phyloP scores from a whole-genome alignment of 805 yeast genomes.

The Spencermartinsiella europaea region DNA sequence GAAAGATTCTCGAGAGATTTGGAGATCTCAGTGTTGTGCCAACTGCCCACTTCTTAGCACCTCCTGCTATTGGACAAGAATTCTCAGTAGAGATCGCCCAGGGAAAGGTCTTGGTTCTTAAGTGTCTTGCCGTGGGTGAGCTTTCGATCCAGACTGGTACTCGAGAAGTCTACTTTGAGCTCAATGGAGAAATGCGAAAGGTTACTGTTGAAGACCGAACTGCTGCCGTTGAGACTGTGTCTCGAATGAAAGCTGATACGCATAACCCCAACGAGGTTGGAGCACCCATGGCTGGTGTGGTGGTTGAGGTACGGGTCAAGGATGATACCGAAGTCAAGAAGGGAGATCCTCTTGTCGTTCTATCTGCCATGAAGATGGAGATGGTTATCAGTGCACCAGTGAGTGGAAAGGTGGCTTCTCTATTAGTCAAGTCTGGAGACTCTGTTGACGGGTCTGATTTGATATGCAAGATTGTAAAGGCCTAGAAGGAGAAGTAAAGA shows the following conservation, averaged over 20 bases:
- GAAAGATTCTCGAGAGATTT: conserved; percentile 63
- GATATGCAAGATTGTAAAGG: conserved; percentile 54
- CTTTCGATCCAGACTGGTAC: conserved; percentile 77
- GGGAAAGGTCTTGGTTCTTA: conserved; percentile 90
- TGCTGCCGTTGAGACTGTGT: conserved; percentile 75
- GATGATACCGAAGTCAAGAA: conserved; percentile 85
- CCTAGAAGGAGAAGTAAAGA: conserved; percentile 4
- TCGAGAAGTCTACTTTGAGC: conserved; percentile 95
- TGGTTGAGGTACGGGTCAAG: conserved; percentile 89
- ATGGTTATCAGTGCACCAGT: conserved; percentile 95
- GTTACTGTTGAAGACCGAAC: conserved; percentile 86
- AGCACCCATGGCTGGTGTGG: conserved; percentile 99
- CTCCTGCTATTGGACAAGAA: conserved; percentile 85
- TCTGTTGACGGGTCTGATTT: conserved; percentile 93
- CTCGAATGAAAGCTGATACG: conserved; percentile 87
- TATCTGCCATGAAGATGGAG: conserved; percentile 99
- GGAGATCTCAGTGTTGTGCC: conserved; percentile 95
- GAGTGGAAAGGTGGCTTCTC: conserved; percentile 74
- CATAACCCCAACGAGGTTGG: conserved; percentile 89
- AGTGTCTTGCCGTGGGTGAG: conserved; percentile 90
- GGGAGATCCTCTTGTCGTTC: conserved; percentile 91
- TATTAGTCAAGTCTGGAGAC: conserved; percentile 82
- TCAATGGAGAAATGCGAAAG: conserved; percentile 97
- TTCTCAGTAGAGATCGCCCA: conserved; percentile 83
- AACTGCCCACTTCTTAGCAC: conserved; percentile 82